Percentiles rank a stretch among this genome's conserved stretches.
Evolutionary conservation across 1,284 basidiomycete species (phyloP).

Genomic region (Chiua sp.): DNA sequence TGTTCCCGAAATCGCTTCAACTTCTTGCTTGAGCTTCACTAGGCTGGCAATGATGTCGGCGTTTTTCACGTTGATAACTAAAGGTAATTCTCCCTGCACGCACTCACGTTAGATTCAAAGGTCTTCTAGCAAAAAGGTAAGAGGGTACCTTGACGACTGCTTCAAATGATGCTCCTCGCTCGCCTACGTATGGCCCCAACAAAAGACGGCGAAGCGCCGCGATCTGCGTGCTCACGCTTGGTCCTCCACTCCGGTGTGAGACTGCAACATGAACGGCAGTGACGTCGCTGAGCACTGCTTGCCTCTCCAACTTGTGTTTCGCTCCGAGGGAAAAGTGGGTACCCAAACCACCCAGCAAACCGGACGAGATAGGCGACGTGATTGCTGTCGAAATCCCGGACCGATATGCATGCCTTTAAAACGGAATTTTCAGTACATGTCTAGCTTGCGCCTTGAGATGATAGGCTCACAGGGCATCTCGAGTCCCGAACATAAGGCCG

Average conservation of each 20-base stretch:
- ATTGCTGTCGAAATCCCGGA: slow-evolving; percentile 69
- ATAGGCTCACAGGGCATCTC: slow-evolving; percentile 71
- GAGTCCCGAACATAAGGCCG: slow-evolving; percentile 73
- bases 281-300: slow-evolving; percentile 68
- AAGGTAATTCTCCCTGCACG: slow-evolving; percentile 51
- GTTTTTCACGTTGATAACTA: slow-evolving; percentile 61
- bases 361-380: slow-evolving; percentile 57
- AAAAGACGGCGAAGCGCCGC: slow-evolving; percentile 69
- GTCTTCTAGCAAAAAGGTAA: not conserved
- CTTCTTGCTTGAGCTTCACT: slow-evolving; percentile 74
- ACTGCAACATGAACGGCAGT: slow-evolving; percentile 67
- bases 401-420: slow-evolving; percentile 62
- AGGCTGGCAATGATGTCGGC: slow-evolving; percentile 84
- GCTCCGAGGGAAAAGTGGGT: slow-evolving; percentile 70
- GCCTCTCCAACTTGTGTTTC: slow-evolving; percentile 63
- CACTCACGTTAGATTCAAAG: slow-evolving; percentile 9
- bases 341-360: slow-evolving; percentile 71
- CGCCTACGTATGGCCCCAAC: slow-evolving; percentile 48
- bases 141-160: slow-evolving; percentile 44
- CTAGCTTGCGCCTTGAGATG: not conserved
- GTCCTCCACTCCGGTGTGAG: slow-evolving; percentile 36
- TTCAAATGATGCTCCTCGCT: slow-evolving; percentile 59
- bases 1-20: slow-evolving; percentile 52
- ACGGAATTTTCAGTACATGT: slow-evolving; percentile 4
- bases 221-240: slow-evolving; percentile 68